These are phyloP conservation scores for Blastocystis sp. DNA, from an alignment of 352 stramenopile species.

Conservation along the genomic window DNA sequence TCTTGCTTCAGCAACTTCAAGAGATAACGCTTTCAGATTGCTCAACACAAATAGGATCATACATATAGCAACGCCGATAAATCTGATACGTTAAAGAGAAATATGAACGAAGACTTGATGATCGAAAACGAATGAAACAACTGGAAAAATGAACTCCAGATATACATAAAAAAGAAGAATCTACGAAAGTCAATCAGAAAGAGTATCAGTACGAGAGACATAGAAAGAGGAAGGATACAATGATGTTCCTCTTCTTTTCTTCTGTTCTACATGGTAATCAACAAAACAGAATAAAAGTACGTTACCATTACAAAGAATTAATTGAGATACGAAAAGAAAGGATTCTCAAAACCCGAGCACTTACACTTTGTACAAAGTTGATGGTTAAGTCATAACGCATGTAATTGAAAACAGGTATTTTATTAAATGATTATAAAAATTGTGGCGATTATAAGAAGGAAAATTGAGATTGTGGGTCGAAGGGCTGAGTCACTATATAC, in stretches of 20 bases:
- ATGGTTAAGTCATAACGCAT: too few species aligned
- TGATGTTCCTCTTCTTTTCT: background rate
- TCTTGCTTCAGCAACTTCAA: conserved; percentile 7
- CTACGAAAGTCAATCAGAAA: background rate
- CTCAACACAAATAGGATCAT: background rate
- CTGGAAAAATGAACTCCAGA: conserved; percentile 39
- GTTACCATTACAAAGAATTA: background rate
- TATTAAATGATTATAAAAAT: background rate
- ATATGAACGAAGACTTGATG: background rate
- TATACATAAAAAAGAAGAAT: conserved; percentile 62
- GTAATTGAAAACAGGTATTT: too few species aligned
- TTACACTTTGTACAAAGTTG: too few species aligned
- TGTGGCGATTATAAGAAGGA: background rate
- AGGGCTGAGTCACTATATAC: conserved; percentile 15
- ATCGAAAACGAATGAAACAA: conserved; percentile 26
- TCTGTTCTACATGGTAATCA: conserved; percentile 7
- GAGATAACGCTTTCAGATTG: background rate
- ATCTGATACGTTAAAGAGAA: background rate
- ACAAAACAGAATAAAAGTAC: background rate
- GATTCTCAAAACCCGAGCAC: too few species aligned
- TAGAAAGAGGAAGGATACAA: conserved; percentile 10
- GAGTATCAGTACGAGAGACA: conserved; percentile 29
- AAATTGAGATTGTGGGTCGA: background rate
- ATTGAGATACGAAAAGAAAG: background rate
- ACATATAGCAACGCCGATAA: background rate